Conservation (phyloP, 345 rosid genomes). For the Kernera saxatilis region DNA sequence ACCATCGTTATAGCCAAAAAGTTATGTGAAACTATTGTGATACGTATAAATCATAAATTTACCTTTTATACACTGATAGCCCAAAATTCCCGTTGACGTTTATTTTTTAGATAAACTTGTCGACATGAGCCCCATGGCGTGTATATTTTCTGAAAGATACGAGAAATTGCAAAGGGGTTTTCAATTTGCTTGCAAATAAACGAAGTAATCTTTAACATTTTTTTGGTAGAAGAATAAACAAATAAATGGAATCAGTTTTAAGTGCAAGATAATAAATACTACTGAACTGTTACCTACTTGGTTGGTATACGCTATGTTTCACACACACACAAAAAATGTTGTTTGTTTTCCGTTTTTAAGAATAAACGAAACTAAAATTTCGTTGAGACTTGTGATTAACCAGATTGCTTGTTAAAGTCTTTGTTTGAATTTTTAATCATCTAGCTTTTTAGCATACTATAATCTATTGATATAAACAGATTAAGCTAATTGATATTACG, state of each 20-base stretch:
- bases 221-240: too few relatives aligned
- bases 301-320: not conserved
- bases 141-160: not conserved
- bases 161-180: not conserved
- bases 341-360: not conserved
- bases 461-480: not conserved
- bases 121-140: not conserved
- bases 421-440: not conserved
- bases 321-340: too few relatives aligned
- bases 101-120: conserved; percentile 5
- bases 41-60: not conserved
- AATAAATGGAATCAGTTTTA: not conserved
- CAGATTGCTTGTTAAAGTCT: not conserved
- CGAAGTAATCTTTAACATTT: too few relatives aligned
- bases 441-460: not conserved
- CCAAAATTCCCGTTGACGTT: not conserved
- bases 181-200: not conserved
- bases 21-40: not conserved
- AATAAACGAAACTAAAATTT: not conserved
- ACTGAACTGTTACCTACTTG: too few relatives aligned
- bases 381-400: not conserved
- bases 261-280: too few relatives aligned
- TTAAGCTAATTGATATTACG: not conserved
- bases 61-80: not conserved
- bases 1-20: conserved; percentile 1